Evolutionary conservation across 2,329 filamentous ascomycete genomes (phyloP).

Genomic region (Arthroderma sp.): DNA sequence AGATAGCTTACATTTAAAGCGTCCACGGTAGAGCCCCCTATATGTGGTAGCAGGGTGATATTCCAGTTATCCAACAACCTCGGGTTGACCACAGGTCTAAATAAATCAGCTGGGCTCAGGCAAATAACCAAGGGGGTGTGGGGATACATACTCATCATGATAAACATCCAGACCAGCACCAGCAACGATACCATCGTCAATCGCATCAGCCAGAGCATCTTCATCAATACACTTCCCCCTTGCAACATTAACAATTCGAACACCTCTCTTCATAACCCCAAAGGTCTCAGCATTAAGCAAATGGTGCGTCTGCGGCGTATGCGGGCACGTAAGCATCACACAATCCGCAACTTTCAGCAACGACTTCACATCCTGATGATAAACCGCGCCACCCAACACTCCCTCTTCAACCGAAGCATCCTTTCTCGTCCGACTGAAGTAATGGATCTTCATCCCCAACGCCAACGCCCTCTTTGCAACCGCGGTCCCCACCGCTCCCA

Average conservation of each 20-base stretch:
- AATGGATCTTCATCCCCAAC: conserved; percentile 12
- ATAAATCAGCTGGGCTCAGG: not conserved
- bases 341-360: conserved; percentile 10
- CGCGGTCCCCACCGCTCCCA: conserved; percentile 10
- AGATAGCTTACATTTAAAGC: conserved; percentile 6
- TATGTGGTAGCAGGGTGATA: conserved; percentile 11
- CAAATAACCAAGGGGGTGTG: not conserved
- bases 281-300: conserved; percentile 56
- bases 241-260: conserved; percentile 64
- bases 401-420: conserved; percentile 1
- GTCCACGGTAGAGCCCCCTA: conserved; percentile 9
- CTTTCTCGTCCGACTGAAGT: conserved; percentile 8
- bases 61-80: conserved; percentile 11
- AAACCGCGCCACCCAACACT: conserved; percentile 7
- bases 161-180: conserved; percentile 63
- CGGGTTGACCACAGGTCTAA: conserved; percentile 9
- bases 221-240: conserved; percentile 64
- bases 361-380: conserved; percentile 7
- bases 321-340: conserved; percentile 11
- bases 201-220: conserved; percentile 54
- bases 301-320: conserved; percentile 47
- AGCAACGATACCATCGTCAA: conserved; percentile 50
- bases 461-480: conserved; percentile 6
- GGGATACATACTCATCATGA: conserved; percentile 47
- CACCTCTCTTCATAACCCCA: conserved; percentile 54